Percentiles rank a stretch among this genome's conserved stretches.
Conservation (phyloP, 805 yeast genomes). For the Yueomyces sinensis region DNA sequence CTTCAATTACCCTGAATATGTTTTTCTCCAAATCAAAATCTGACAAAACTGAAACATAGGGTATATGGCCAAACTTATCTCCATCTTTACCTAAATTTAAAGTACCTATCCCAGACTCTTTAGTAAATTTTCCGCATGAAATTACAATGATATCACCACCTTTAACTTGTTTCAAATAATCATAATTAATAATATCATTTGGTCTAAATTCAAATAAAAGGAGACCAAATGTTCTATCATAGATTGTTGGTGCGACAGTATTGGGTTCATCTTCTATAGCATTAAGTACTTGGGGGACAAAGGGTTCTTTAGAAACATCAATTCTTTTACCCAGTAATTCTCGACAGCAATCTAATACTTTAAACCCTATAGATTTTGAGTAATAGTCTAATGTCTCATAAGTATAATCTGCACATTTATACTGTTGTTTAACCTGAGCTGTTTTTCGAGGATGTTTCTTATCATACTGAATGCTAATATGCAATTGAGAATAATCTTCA, state of each 20-base stretch:
- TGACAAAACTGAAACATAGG: constrained; percentile 46
- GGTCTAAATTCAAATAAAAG: constrained; percentile 37
- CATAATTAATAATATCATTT: constrained; percentile 31
- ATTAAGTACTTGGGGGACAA: not conserved
- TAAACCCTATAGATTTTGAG: not conserved
- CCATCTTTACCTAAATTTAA: constrained; percentile 21
- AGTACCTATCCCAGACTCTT: constrained; percentile 18
- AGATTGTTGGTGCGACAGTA: constrained; percentile 31
- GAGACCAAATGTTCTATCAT: constrained; percentile 56
- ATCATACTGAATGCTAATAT: constrained; percentile 46
- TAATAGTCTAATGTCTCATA: not conserved
- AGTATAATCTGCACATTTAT: not conserved
- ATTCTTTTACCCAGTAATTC: not conserved
- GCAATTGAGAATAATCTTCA: constrained; percentile 56
- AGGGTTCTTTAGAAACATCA: not conserved
- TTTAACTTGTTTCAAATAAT: constrained; percentile 45
- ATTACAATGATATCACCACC: constrained; percentile 81
- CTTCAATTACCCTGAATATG: constrained; percentile 57
- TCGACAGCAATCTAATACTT: not conserved
- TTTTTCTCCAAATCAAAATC: constrained; percentile 66
- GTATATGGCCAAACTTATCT: constrained; percentile 36
- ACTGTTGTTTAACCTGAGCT: constrained; percentile 1
- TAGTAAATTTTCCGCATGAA: constrained; percentile 59
- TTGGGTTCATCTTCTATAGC: not conserved
- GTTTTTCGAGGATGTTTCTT: constrained; percentile 42